Base-by-base conservation (phyloP, 2,329 filamentous ascomycete species). In the Pseudopithomyces chartarum region DNA sequence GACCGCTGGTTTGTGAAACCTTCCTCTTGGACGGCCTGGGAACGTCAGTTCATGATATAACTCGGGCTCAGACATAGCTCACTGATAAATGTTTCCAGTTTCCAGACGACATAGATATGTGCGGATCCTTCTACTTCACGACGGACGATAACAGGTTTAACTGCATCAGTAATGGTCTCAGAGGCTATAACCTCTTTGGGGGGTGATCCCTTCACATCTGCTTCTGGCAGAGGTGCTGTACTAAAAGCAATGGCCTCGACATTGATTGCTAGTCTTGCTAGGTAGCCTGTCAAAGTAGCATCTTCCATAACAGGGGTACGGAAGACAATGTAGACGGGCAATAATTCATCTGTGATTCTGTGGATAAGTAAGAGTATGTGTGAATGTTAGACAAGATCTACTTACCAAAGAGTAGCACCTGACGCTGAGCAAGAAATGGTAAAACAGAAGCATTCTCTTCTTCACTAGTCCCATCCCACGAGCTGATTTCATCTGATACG, bases 351-450 rank as follows among this genome's bases (percentile, higher is more conserved):
- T 92, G 78, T 56, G 70, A 49, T 69, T 79, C 78, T 83, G 76
- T 65, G 66, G 33, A 76, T 83, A 75, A 84, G 83, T 80, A 80
- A 82, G 77, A 80, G 64, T 69, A 56, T 57, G 67, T 62, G 66
- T 69, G 64, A 76, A 75, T 78, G 59, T 63, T 63, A 66, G 64
- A 55, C 57, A 38, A 6, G 49, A 52, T 57, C 53, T 45, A 74
- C 84, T 64, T 80, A 92, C 90, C 90, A 69, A 92, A 91, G 70
- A 90, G 89, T 38, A 93, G 79, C 53, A 83, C 82, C 38, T 88
- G 82, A 62, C 90, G 82, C 65, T 86, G 83, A 42, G 84, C 77
- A 67, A 91, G 81, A 17, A 82, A 82, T 50, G 85, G 81, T 40
- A 89, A 51, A 32, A 80, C 59, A 80, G 77, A 63, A 77, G 78